phyloP scores from a whole-genome alignment of 106 monocot genomes.

The Acorus calamus region DNA sequence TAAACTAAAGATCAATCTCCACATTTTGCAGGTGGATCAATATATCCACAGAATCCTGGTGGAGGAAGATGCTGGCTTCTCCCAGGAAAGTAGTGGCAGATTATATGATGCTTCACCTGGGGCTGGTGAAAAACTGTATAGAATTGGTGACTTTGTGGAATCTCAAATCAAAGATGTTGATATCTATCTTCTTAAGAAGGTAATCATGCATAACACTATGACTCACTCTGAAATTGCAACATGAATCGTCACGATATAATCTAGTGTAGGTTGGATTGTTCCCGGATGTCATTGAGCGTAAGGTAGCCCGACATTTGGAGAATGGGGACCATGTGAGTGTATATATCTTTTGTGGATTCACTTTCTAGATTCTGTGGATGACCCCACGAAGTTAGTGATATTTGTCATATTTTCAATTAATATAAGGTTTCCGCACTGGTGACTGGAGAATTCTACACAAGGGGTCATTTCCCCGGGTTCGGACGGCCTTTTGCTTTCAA shows the following conservation, averaged over 20 bases:
- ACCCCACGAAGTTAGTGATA: not conserved
- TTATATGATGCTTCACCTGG: slow-evolving; percentile 48
- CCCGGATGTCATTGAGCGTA: slow-evolving; percentile 87
- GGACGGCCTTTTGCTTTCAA: slow-evolving; percentile 84
- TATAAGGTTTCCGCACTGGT: slow-evolving; percentile 77
- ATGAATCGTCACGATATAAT: not conserved
- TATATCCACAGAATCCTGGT: slow-evolving; percentile 85
- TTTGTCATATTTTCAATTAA: slow-evolving; percentile 4
- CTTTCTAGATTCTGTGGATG: not conserved
- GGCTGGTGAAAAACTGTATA: slow-evolving; percentile 55
- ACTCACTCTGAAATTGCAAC: not conserved
- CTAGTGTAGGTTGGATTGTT: slow-evolving; percentile 78
- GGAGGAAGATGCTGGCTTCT: slow-evolving; percentile 55
- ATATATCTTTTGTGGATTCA: not conserved
- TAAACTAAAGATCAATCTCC: not conserved
- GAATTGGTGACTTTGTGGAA: slow-evolving; percentile 54
- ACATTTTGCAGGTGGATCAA: slow-evolving; percentile 55
- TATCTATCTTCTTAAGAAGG: slow-evolving; percentile 84
- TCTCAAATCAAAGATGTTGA: slow-evolving; percentile 58
- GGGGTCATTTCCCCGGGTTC: slow-evolving; percentile 94
- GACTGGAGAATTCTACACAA: slow-evolving; percentile 94
- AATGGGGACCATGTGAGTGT: slow-evolving; percentile 66
- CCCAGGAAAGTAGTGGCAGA: slow-evolving; percentile 11
- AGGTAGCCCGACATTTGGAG: slow-evolving; percentile 56
- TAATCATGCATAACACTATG: slow-evolving; percentile 4